Conservation (phyloP, 2,329 filamentous ascomycete genomes). For the Clonostachys rhizophaga region DNA sequence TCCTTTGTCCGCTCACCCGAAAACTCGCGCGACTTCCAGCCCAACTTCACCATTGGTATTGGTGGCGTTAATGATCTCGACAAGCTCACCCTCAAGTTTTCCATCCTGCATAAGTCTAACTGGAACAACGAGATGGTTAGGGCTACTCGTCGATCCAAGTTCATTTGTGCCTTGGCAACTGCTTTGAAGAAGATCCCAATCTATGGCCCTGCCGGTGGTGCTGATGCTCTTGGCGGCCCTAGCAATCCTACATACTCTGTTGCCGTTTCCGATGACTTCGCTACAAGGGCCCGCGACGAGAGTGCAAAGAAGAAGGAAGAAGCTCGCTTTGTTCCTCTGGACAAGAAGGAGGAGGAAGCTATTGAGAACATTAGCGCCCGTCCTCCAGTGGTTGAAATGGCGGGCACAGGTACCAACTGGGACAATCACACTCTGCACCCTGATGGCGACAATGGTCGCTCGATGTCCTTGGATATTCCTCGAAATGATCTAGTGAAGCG, state of each 20-base stretch:
- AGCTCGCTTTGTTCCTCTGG: conserved; percentile 57
- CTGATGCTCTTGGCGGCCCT: conserved; percentile 55
- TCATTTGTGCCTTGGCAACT: conserved; percentile 88
- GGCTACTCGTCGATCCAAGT: conserved; percentile 80
- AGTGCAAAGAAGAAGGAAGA: conserved; percentile 50
- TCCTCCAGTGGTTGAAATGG: conserved; percentile 13
- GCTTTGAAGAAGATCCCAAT: conserved; percentile 87
- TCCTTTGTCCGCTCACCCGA: conserved; percentile 78
- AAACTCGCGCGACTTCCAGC: conserved; percentile 87
- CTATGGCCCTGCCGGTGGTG: conserved; percentile 71
- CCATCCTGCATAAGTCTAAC: conserved; percentile 89
- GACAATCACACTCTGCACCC: conserved; percentile 1
- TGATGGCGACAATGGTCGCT: conserved; percentile 2
- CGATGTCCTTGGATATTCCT: conserved; percentile 7
- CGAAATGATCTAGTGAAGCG: conserved; percentile 29
- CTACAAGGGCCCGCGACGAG: conserved; percentile 56
- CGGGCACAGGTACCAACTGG: conserved; percentile 3
- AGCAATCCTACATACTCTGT: conserved; percentile 81
- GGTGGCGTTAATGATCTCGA: conserved; percentile 78
- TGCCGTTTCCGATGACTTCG: conserved; percentile 64
- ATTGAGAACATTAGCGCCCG: conserved; percentile 37
- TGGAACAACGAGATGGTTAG: conserved; percentile 85
- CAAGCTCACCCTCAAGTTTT: conserved; percentile 77
- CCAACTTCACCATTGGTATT: conserved; percentile 75
- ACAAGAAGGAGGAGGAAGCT: conserved; percentile 35